Percentiles rank a stretch among this genome's conserved stretches.
Conservation (phyloP, 192 early-diverging fungal genomes). For the Coemansia sp. region DNA sequence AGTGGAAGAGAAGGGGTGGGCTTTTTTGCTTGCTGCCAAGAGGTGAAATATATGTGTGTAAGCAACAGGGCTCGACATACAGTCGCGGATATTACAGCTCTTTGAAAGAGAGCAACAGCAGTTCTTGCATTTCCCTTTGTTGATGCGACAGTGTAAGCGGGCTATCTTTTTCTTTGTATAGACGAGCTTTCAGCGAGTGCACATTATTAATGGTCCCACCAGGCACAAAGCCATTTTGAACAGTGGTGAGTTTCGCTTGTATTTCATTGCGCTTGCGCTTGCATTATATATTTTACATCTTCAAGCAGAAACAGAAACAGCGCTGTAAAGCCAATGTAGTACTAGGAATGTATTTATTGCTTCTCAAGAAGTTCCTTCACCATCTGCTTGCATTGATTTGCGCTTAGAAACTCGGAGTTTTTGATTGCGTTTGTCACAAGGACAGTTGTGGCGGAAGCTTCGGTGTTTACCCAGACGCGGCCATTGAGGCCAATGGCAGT, state of each 20-base stretch:
- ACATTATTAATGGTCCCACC: no score
- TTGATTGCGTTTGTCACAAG: constrained; percentile 69
- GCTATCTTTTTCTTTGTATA: no score
- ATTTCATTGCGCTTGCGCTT: background rate
- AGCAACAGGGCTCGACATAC: no score
- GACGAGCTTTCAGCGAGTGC: no score
- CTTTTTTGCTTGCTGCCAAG: background rate
- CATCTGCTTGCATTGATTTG: constrained; percentile 59
- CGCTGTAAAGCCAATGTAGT: background rate
- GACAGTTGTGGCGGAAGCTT: constrained; percentile 61
- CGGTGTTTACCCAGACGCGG: constrained; percentile 86
- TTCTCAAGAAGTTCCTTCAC: constrained; percentile 50
- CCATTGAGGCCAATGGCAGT: constrained; percentile 92
- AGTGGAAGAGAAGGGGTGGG: background rate
- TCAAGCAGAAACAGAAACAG: background rate
- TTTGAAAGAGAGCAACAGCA: background rate
- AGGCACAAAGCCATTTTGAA: no score
- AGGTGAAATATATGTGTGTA: no score
- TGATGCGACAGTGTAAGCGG: no score
- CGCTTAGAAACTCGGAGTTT: constrained; percentile 68
- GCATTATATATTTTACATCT: background rate
- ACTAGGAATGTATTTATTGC: background rate
- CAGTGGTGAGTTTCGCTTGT: no score
- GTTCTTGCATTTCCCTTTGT: background rate
- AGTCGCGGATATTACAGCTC: no score